Base-by-base conservation (phyloP, 1,284 basidiomycete genomes). In the Leccinum laetum region DNA sequence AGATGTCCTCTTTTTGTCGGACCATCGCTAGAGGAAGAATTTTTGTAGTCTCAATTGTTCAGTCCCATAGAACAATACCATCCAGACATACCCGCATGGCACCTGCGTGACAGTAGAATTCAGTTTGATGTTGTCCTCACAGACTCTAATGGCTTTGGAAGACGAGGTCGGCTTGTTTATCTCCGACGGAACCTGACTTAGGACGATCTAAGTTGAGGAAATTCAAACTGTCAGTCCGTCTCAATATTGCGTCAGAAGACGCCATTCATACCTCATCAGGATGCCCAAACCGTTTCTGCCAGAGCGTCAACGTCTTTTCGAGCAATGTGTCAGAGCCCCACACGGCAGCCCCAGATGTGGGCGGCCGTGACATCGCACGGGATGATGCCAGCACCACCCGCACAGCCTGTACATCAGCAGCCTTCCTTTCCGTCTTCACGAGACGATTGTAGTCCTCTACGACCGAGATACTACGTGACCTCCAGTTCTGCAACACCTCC, bases 371-470 rank as follows among this genome's bases (percentile, higher is more conserved):
- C 67, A 69, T 73, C 63, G 68, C 79, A 6, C 85, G 83, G 3
- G 83, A 82, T 14, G 83, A 80, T 14, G 85, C 80, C 35, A 98
- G 79, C 55, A 98, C 86, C 10, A 91, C 89, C 58, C 92, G 87
- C 52, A 95, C 87, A 2, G 92, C 93, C 74, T 95, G 95, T 0
- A 99, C 95, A 73, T 99, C 95, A 1, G 93, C 94, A 21, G 92
- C 86, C 35, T 87, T 83, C 41, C 84, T 81, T 75, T 95, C 93
- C 56, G 87, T 89, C 55, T 83, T 84, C 21, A 90, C 83, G 18
- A 95, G 79, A 63, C 86, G 83, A 55, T 83, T 84, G 74, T 94
- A 93, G 73, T 98, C 97, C 66, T 95, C 88, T 21, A 99, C 90
- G 9, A 96, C 86, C 2, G 90, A 90, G 10, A 98, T 84, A 6